These are phyloP conservation scores for Micractinium conductrix DNA, from an alignment of 139 green algal species.

Conservation along the genomic window DNA sequence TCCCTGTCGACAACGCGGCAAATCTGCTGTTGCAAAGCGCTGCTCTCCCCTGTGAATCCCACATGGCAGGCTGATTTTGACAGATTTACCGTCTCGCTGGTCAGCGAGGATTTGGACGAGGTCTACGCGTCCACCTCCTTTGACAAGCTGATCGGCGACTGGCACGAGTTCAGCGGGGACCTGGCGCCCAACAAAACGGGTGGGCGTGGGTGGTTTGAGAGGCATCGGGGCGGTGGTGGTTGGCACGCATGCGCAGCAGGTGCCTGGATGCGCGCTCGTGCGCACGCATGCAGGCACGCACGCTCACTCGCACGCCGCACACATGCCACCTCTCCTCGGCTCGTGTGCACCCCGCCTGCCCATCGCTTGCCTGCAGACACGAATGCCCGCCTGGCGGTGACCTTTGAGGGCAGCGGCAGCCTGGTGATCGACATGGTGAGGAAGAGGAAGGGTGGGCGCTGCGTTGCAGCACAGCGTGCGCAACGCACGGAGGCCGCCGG, in stretches of 20 bases:
- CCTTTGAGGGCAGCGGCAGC: conserved; percentile 19
- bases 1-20: too few species aligned
- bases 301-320: neutral
- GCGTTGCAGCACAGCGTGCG: too few species aligned
- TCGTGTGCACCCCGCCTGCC: too few species aligned
- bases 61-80: too few species aligned
- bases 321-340: neutral
- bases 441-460: too few species aligned
- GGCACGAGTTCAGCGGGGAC: conserved; percentile 17
- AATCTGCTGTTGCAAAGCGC: too few species aligned
- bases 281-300: too few species aligned
- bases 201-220: too few species aligned
- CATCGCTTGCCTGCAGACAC: conserved; percentile 17
- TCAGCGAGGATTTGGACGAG: conserved; percentile 19
- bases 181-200: conserved; percentile 26
- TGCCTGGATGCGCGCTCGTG: too few species aligned
- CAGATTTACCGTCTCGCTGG: too few species aligned
- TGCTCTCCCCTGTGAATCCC: neutral
- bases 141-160: conserved; percentile 13
- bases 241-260: too few species aligned
- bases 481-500: too few species aligned
- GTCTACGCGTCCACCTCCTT: conserved; percentile 25
- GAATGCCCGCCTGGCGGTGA: conserved; percentile 19
- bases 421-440: conserved; percentile 40
- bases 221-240: neutral